A percentile compares a stretch with the other conserved stretches of the same genome.
These are phyloP conservation scores for Psilocybe cubensis DNA, from an alignment of 768 basidiomycete species.

Conservation along the genomic window DNA sequence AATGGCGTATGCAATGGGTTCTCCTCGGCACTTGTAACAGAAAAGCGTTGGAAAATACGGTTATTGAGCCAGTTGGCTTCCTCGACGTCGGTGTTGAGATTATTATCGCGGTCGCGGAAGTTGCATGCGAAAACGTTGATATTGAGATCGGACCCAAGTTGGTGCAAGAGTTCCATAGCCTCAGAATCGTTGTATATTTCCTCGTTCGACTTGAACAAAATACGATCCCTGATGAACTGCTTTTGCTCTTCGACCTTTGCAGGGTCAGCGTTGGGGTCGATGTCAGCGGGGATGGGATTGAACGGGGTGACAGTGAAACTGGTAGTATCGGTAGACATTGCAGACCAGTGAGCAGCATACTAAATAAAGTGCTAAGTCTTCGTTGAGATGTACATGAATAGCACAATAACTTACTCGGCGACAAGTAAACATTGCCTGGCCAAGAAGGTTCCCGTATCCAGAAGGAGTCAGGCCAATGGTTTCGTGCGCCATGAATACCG, in stretches of 20 bases:
- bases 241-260: conserved; percentile 29
- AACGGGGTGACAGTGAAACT: conserved; percentile 41
- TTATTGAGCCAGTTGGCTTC: conserved; percentile 45
- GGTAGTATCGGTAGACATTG: conserved; percentile 36
- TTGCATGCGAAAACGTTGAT: conserved; percentile 51
- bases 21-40: conserved; percentile 30
- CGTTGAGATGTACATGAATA: background rate
- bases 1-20: conserved; percentile 24
- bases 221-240: conserved; percentile 32
- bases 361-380: background rate
- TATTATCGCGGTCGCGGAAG: conserved; percentile 33
- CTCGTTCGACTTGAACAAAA: conserved; percentile 29
- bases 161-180: conserved; percentile 11
- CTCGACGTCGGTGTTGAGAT: conserved; percentile 37
- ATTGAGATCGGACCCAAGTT: conserved; percentile 41
- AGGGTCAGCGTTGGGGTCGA: conserved; percentile 2
- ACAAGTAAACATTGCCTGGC: conserved; percentile 39
- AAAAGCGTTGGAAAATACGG: conserved; percentile 40
- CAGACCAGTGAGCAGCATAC: conserved; percentile 43
- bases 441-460: conserved; percentile 43
- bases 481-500: conserved; percentile 39
- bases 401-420: conserved; percentile 32
- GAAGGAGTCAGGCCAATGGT: conserved; percentile 43
- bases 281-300: conserved; percentile 38
- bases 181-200: conserved; percentile 21